phyloP scores from a whole-genome alignment of 768 basidiomycete species.

The Leccinum rimulosum region DNA sequence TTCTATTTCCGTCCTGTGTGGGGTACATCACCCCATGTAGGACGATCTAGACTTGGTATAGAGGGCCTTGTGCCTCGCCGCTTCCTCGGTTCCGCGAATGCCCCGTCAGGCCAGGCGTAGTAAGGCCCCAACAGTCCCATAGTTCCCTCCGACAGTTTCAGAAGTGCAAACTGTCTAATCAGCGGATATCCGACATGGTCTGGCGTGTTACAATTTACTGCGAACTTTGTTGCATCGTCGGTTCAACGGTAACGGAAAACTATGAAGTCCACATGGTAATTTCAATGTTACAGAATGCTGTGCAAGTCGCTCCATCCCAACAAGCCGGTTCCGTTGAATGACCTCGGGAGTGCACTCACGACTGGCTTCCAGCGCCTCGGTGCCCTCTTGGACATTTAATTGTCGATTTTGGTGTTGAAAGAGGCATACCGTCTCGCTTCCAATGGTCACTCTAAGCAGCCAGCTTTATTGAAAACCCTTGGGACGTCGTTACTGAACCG shows the following conservation, averaged over 20 bases:
- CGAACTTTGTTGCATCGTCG: neutral
- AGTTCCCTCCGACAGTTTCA: too few species aligned
- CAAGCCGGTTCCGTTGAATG: neutral
- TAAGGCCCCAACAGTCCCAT: too few species aligned
- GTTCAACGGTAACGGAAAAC: neutral
- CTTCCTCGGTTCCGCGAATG: too few species aligned
- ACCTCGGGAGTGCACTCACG: neutral
- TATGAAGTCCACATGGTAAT: neutral
- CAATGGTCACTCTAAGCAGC: neutral
- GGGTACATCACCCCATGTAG: too few species aligned
- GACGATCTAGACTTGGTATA: too few species aligned
- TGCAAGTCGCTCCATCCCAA: neutral
- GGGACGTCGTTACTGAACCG: neutral
- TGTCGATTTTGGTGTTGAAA: neutral
- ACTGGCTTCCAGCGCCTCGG: neutral
- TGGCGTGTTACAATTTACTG: neutral
- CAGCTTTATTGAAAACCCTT: neutral
- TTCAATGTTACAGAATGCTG: neutral
- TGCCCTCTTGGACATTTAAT: neutral
- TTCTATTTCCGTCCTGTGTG: too few species aligned
- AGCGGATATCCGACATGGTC: too few species aligned
- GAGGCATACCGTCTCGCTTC: neutral
- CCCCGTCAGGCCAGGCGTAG: too few species aligned
- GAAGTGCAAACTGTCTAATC: too few species aligned
- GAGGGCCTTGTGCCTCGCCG: too few species aligned